Conservation (phyloP, 1,284 basidiomycete species). For the Puccinia coronata region DNA sequence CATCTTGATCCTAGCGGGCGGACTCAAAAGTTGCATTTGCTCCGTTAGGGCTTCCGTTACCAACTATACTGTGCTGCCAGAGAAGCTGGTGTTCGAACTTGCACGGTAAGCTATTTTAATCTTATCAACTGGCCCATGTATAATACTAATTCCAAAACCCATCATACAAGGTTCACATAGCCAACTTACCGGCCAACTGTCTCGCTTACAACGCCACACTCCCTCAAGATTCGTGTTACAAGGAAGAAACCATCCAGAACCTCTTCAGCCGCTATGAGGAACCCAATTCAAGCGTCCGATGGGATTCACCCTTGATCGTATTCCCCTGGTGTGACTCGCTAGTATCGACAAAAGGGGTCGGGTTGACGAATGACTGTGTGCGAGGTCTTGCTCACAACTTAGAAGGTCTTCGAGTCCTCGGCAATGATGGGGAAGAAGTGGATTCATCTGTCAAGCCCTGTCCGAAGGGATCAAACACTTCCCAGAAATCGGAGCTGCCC, state of each 20-base stretch:
- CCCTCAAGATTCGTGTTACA: slow-evolving; percentile 19
- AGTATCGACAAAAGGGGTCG: not conserved
- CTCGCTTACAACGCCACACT: slow-evolving; percentile 33
- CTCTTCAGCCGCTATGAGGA: slow-evolving; percentile 43
- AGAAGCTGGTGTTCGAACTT: slow-evolving; percentile 35
- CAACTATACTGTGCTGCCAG: slow-evolving; percentile 48
- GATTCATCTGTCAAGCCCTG: not conserved
- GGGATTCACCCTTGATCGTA: slow-evolving; percentile 48
- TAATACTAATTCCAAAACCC: not conserved
- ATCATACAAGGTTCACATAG: slow-evolving; percentile 39
- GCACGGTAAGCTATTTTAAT: slow-evolving; percentile 21
- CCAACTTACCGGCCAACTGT: slow-evolving; percentile 30
- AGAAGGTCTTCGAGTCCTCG: slow-evolving; percentile 39
- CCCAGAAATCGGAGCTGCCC: not conserved
- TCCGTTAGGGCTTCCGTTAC: slow-evolving; percentile 43
- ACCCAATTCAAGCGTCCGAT: slow-evolving; percentile 27
- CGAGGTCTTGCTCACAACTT: slow-evolving; percentile 24
- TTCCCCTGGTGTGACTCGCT: slow-evolving; percentile 42
- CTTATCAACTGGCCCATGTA: not conserved
- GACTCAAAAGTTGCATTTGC: not conserved
- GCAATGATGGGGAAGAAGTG: slow-evolving; percentile 14
- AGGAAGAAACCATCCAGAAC: slow-evolving; percentile 37
- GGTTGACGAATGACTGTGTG: not conserved
- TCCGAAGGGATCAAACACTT: not conserved
- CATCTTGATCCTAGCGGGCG: not conserved